These are phyloP conservation scores for Ceratobasidium sp. DNA, from an alignment of 1,284 basidiomycete species.

Conservation along the genomic window DNA sequence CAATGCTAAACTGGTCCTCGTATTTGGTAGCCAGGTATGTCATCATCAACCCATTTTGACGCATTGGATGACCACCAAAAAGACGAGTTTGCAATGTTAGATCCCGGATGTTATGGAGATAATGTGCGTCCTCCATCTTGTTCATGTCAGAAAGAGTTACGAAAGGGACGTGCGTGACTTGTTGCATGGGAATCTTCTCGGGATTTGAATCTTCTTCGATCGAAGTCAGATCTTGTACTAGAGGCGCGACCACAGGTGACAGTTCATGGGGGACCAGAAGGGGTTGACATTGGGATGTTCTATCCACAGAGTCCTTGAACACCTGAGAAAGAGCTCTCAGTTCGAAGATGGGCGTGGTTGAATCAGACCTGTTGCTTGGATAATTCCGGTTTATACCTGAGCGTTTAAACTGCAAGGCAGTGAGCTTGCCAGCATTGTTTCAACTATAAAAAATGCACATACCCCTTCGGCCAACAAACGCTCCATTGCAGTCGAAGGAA, in stretches of 20 bases:
- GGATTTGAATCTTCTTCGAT: background rate
- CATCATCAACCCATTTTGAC: slow-evolving; percentile 33
- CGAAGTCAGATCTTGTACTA: slow-evolving; percentile 9
- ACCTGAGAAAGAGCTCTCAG: slow-evolving; percentile 7
- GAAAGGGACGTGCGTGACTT: slow-evolving; percentile 29
- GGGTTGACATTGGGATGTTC: slow-evolving; percentile 28
- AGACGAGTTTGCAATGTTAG: slow-evolving; percentile 22
- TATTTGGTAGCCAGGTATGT: slow-evolving; percentile 23
- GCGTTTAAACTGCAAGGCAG: slow-evolving; percentile 1
- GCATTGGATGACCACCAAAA: slow-evolving; percentile 28
- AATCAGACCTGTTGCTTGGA: background rate
- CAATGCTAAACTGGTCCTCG: slow-evolving; percentile 12
- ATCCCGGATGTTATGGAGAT: slow-evolving; percentile 33
- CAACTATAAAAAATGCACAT: background rate
- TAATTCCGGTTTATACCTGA: slow-evolving; percentile 8
- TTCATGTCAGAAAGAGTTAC: slow-evolving; percentile 40
- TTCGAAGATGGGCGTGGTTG: background rate
- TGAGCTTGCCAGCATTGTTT: background rate
- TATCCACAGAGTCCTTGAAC: slow-evolving; percentile 24
- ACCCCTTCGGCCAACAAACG: slow-evolving; percentile 32
- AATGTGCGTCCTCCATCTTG: slow-evolving; percentile 28
- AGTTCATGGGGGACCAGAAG: slow-evolving; percentile 17
- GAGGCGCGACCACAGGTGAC: slow-evolving; percentile 26
- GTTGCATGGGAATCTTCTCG: background rate
- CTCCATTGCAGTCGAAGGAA: slow-evolving; percentile 26